Base-by-base conservation (phyloP, 1,284 basidiomycete genomes). In the Nidula niveotomentosa region DNA sequence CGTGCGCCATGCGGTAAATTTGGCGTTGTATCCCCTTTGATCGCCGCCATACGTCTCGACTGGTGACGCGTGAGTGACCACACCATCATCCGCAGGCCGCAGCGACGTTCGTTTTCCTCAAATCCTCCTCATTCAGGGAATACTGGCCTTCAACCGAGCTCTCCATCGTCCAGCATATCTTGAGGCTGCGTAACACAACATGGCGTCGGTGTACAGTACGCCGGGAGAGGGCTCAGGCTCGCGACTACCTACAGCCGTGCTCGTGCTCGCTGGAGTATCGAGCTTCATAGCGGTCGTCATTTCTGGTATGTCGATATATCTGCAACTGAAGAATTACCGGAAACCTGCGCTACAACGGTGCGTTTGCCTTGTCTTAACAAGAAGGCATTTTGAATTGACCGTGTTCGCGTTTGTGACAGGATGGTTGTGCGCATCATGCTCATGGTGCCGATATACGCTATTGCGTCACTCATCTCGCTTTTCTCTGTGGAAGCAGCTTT, bases 391-490 rank as follows among this genome's bases (percentile, higher is more conserved):
- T 23, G 5, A 23, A 23, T 23, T 23, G 23, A 23, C 23, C 23
- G 5, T 23, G 23, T 23, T 23, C 23, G 23, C 23, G 5, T 23
- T 23, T 23, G 23, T 23, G 3, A 23, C 64, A 92, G 94, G 60
- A 93, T 94, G 82, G 96, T 98, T 49, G 85, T 98, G 43, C 84
- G 97, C 56, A 97, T 99, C 67, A 93, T 99, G 87, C 65, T 98
- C 63, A 98, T 98, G 95, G 94, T 98, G 2, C 94, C 96, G 1
- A 77, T 98, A 48, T 98, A 98, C 70, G 94, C 89, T 1, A 79
- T 98, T 18, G 85, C 96, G 0, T 96, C 94, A 2, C 79, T 96
- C 62, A 95, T 98, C 59, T 94, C 96, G 1, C 79, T 99, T 49
- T 96, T 96, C 75, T 98, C 95, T 0, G 78, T 98, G 52, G 90